These are phyloP conservation scores for Fusarium armeniacum DNA, from an alignment of 2,329 filamentous ascomycete species.

Conservation along the genomic window DNA sequence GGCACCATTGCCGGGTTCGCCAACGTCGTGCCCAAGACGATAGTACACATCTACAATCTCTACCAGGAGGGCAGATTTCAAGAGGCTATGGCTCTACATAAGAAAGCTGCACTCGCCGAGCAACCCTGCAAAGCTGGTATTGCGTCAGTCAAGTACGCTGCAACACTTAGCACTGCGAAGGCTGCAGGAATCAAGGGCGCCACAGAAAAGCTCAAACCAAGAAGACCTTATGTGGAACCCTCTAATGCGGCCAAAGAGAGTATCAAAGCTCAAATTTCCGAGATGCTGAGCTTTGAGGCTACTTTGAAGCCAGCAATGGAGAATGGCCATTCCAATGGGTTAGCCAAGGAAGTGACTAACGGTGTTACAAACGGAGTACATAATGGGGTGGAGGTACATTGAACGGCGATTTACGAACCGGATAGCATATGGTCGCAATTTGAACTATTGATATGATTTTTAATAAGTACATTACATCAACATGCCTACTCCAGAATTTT, in stretches of 20 bases:
- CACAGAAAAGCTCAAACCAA: constrained; percentile 69
- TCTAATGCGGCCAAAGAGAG: constrained; percentile 59
- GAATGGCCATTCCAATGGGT: not conserved
- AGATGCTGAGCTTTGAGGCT: constrained; percentile 59
- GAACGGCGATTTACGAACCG: accelerated
- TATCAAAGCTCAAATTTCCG: constrained; percentile 57
- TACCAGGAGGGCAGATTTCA: constrained; percentile 69
- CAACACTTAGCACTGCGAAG: constrained; percentile 70
- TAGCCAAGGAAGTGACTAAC: not conserved
- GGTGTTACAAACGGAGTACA: not conserved
- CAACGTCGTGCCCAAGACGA: constrained; percentile 71
- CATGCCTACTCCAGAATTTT: too few relatives aligned
- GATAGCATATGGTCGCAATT: not conserved
- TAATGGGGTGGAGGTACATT: constrained; percentile 14
- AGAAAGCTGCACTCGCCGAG: constrained; percentile 74
- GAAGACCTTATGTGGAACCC: constrained; percentile 70
- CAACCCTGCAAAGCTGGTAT: constrained; percentile 76
- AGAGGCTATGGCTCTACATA: constrained; percentile 73
- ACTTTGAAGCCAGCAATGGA: constrained; percentile 19
- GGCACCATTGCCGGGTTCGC: constrained; percentile 75
- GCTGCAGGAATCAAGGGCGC: constrained; percentile 72
- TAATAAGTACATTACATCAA: not conserved
- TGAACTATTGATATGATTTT: not conserved
- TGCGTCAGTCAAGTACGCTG: constrained; percentile 76
- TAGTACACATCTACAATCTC: constrained; percentile 71